Conservation (phyloP, 2,329 filamentous ascomycete species). For the Aspergillus pseudonomiae region DNA sequence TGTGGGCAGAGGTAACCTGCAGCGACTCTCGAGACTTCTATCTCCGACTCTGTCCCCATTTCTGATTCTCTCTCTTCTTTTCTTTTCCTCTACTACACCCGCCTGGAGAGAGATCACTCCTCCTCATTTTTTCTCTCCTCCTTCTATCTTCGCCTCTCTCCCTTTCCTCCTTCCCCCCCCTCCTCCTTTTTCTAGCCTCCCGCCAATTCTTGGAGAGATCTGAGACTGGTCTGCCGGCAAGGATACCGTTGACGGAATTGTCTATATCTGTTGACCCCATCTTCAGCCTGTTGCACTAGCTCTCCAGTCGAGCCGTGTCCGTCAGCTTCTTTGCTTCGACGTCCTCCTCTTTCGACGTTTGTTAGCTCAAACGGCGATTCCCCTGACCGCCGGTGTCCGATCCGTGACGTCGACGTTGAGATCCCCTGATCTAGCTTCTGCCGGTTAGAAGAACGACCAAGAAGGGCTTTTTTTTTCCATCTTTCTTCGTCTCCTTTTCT, state of each 20-base stretch:
- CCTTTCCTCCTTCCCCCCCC: constrained; percentile 35
- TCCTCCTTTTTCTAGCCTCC: constrained; percentile 28
- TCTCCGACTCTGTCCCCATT: constrained; percentile 28
- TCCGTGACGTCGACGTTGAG: constrained; percentile 35
- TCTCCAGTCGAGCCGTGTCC: constrained; percentile 45
- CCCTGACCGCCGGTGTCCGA: constrained; percentile 34
- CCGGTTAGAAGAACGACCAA: constrained; percentile 42
- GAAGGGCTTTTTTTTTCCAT: constrained; percentile 30
- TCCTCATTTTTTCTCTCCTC: constrained; percentile 39
- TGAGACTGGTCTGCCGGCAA: constrained; percentile 40
- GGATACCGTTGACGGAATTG: constrained; percentile 30
- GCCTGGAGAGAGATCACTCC: constrained; percentile 46
- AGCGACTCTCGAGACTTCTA: constrained; percentile 28
- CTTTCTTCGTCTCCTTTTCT: constrained; percentile 26
- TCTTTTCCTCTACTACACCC: constrained; percentile 43
- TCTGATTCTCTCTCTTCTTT: constrained; percentile 35
- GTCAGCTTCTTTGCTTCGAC: constrained; percentile 40
- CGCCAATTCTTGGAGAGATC: constrained; percentile 44
- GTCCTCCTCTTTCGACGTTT: constrained; percentile 40
- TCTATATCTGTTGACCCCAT: constrained; percentile 29
- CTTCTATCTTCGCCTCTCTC: constrained; percentile 37
- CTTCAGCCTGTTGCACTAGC: constrained; percentile 35
- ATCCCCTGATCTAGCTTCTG: constrained; percentile 41
- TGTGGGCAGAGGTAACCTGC: constrained; percentile 26
- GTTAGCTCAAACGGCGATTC: constrained; percentile 44